These are phyloP conservation scores for Yamadazyma membranifaciens DNA, from an alignment of 1,139 yeast genomes.

Conservation along the genomic window DNA sequence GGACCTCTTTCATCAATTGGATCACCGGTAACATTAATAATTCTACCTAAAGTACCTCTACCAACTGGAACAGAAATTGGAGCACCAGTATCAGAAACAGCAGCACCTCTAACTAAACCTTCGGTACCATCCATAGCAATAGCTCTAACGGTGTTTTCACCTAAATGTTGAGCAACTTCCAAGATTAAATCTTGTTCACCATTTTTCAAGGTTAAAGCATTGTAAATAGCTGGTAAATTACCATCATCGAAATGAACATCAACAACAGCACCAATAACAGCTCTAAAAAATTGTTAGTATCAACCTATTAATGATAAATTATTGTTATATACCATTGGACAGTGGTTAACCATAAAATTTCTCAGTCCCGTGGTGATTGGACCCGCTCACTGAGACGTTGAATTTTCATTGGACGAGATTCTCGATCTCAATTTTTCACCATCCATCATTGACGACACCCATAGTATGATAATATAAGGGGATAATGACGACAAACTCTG, in stretches of 20 bases:
- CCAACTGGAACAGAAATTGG: conserved; percentile 99
- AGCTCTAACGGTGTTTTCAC: conserved; percentile 99
- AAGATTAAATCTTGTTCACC: conserved; percentile 76
- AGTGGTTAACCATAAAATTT: too few species aligned
- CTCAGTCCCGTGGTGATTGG: conserved; percentile 1
- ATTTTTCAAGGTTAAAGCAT: conserved; percentile 85
- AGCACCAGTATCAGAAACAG: conserved; percentile 92
- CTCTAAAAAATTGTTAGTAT: conserved; percentile 48
- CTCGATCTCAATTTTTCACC: background rate
- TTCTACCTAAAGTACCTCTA: conserved; percentile 98
- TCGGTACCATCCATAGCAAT: conserved; percentile 99
- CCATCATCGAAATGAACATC: conserved; percentile 99
- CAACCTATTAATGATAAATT: too few species aligned
- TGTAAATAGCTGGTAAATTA: conserved; percentile 93
- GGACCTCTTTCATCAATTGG: conserved; percentile 99
- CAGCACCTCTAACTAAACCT: conserved; percentile 98
- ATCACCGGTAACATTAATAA: conserved; percentile 97
- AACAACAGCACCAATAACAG: conserved; percentile 99
- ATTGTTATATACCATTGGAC: too few species aligned
- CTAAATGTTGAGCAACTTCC: conserved; percentile 99
- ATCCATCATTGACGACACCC: too few species aligned
- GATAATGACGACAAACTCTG: too few species aligned
- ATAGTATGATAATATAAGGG: too few species aligned
- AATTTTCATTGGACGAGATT: conserved; percentile 6
- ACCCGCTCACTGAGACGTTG: conserved; percentile 1